These are phyloP conservation scores for Kodamaea ohmeri DNA, from an alignment of 1,139 yeast species.

Conservation along the genomic window DNA sequence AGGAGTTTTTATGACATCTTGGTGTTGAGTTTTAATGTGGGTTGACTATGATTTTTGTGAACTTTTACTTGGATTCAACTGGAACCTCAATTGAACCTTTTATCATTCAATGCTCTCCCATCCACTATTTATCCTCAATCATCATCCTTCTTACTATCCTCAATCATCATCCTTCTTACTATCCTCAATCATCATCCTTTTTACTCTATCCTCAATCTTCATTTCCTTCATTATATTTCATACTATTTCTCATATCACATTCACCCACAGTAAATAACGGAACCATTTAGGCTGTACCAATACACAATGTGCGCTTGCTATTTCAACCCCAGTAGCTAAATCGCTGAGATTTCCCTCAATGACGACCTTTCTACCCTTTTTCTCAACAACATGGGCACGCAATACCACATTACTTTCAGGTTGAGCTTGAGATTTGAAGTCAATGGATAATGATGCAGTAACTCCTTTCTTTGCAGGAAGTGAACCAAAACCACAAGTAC, in stretches of 20 bases:
- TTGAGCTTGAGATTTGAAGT: conserved; percentile 64
- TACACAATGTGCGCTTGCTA: conserved; percentile 60
- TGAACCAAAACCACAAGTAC: conserved; percentile 80
- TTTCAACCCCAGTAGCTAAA: conserved; percentile 44
- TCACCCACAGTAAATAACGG: conserved; percentile 64
- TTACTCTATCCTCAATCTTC: neutral
- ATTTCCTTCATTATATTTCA: neutral
- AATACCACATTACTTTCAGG: conserved; percentile 67
- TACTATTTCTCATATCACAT: conserved; percentile 17
- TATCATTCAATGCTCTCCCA: too few relatives aligned
- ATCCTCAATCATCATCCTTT: neutral
- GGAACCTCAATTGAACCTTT: too few relatives aligned
- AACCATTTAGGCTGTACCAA: conserved; percentile 82
- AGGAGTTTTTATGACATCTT: too few relatives aligned
- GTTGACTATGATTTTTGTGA: too few relatives aligned
- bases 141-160: too few relatives aligned
- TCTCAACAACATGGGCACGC: conserved; percentile 62
- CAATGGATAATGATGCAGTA: conserved; percentile 71
- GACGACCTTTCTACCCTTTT: conserved; percentile 77
- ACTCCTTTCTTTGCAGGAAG: conserved; percentile 90
- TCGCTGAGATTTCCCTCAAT: conserved; percentile 52
- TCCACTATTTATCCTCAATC: too few relatives aligned
- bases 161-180: too few relatives aligned
- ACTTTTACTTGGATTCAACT: too few relatives aligned
- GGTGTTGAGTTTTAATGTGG: too few relatives aligned